Percentiles rank a stretch among this genome's conserved stretches.
Evolutionary conservation across 2,329 filamentous ascomycete genomes (phyloP).

Genomic region (Penicillium hesseltinei): DNA sequence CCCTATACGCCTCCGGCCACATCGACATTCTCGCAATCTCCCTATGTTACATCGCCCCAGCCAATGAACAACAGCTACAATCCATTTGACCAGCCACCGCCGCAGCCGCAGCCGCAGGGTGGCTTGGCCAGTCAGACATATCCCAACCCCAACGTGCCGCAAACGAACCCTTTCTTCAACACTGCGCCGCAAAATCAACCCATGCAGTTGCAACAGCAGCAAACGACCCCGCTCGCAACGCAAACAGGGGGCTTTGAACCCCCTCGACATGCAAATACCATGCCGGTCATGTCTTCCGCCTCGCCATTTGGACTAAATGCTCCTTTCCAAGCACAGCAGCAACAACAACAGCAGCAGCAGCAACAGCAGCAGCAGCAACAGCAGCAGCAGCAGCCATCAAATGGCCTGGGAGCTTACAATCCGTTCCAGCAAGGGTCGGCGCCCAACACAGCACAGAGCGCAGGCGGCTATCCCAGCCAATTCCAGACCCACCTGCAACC

Average conservation of each 20-base stretch:
- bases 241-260: neutral
- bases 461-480: slow-evolving; percentile 26
- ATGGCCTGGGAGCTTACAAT: slow-evolving; percentile 29
- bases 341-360: slow-evolving; percentile 26
- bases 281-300: slow-evolving; percentile 35
- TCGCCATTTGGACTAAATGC: slow-evolving; percentile 32
- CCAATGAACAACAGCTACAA: slow-evolving; percentile 38
- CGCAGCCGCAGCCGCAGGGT: slow-evolving; percentile 30
- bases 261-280: slow-evolving; percentile 40
- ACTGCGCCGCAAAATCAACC: slow-evolving; percentile 22
- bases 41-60: slow-evolving; percentile 37
- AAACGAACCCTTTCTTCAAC: slow-evolving; percentile 41
- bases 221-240: slow-evolving; percentile 9
- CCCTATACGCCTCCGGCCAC: slow-evolving; percentile 46
- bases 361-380: slow-evolving; percentile 29
- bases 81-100: slow-evolving; percentile 44
- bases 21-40: slow-evolving; percentile 35
- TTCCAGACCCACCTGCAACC: slow-evolving; percentile 24
- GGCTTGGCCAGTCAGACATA: slow-evolving; percentile 25
- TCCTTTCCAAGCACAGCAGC: slow-evolving; percentile 29
- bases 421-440: slow-evolving; percentile 34
- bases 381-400: slow-evolving; percentile 20
- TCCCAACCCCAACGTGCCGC: slow-evolving; percentile 24
- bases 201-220: slow-evolving; percentile 24
- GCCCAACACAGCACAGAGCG: slow-evolving; percentile 25